Percentiles rank a stretch among this genome's conserved stretches.
These are phyloP conservation scores for Seiridium unicorne DNA, from an alignment of 2,329 filamentous ascomycete species.

Conservation along the genomic window DNA sequence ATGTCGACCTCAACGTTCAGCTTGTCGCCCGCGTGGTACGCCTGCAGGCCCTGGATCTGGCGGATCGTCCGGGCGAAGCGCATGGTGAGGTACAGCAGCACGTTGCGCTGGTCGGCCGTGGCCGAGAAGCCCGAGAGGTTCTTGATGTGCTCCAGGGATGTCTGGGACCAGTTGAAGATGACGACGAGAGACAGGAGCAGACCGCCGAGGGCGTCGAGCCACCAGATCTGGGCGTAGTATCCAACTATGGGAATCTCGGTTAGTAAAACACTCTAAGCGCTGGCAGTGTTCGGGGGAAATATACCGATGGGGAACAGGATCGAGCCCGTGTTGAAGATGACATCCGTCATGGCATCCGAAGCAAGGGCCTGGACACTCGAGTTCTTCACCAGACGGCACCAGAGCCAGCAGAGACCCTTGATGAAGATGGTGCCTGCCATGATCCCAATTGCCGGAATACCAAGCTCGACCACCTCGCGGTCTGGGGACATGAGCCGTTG, in stretches of 20 bases:
- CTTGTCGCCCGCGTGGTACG: constrained; percentile 84
- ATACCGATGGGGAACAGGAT: constrained; percentile 77
- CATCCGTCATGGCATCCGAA: constrained; percentile 63
- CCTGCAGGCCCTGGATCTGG: constrained; percentile 80
- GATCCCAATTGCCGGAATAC: constrained; percentile 70
- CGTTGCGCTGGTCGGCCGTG: constrained; percentile 39
- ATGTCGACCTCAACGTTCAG: constrained; percentile 83
- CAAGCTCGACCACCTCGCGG: constrained; percentile 70
- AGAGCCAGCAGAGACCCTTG: constrained; percentile 81
- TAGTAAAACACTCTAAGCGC: constrained; percentile 8
- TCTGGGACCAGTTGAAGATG: constrained; percentile 75
- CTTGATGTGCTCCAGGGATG: constrained; percentile 73
- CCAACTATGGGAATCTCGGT: constrained; percentile 47
- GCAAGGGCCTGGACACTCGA: constrained; percentile 79
- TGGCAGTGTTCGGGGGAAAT: not conserved
- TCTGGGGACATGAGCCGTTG: constrained; percentile 60
- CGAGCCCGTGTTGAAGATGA: constrained; percentile 87
- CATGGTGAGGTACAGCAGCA: constrained; percentile 84
- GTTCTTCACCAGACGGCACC: constrained; percentile 83
- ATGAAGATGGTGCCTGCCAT: constrained; percentile 81
- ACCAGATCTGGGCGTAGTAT: constrained; percentile 76
- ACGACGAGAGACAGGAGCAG: constrained; percentile 76
- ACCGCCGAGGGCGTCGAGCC: constrained; percentile 78
- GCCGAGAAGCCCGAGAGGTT: constrained; percentile 79
- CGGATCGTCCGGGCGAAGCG: constrained; percentile 86